Evolutionary conservation across 129 eudicot species (phyloP), one percentile per base, ranked within the genome.

Genomic region (Erigeron canadensis): DNA sequence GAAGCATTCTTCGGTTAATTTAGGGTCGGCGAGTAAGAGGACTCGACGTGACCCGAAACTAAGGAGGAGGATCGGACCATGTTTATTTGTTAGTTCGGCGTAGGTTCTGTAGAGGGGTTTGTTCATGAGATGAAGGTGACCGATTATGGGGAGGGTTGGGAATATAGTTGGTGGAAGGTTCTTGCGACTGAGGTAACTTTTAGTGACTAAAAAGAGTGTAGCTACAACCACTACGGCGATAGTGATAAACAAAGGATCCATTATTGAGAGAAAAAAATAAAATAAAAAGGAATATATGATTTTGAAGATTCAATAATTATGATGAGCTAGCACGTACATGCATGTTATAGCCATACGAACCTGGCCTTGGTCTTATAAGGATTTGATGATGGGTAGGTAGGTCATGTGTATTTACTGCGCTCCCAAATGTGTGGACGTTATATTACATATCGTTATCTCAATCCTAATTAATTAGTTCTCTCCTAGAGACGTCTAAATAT

Each of bases 121-220:
- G 1, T n/a, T 61, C 5, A 0, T 2, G 3, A 73, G 51, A 61
- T 73, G 5, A 28, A 73, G 77, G 62, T 73, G 70, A 60, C 77
- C 77, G 46, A 73, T 73, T 2, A 73, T 12, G 18, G 77, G 77
- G 34, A 72, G 23, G 61, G 68, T 72, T 34, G 77, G 77, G 60
- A 46, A 72, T 45, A 72, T 9, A 4, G 69, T 46, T 10, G 77
- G 77, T 39, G 77, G 77, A 2, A 60, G 77, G 60, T 72, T 44
- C 44, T 28, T 22, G 12, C 19, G 61, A 56, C 46, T 38, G 2
- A 2, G 3, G 58, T 46, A 61, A 1, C n/a, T n/a, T n/a, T 62
- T 28, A 3, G 47, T 10, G 51, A 44, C 18, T 41, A 62, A 4
- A 47, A 46, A 37, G 45, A 21, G 16, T 17, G 39, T 10, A 0